Evolutionary conservation across 2,329 filamentous ascomycete genomes (phyloP).

Genomic region (Sporothrix mexicana): DNA sequence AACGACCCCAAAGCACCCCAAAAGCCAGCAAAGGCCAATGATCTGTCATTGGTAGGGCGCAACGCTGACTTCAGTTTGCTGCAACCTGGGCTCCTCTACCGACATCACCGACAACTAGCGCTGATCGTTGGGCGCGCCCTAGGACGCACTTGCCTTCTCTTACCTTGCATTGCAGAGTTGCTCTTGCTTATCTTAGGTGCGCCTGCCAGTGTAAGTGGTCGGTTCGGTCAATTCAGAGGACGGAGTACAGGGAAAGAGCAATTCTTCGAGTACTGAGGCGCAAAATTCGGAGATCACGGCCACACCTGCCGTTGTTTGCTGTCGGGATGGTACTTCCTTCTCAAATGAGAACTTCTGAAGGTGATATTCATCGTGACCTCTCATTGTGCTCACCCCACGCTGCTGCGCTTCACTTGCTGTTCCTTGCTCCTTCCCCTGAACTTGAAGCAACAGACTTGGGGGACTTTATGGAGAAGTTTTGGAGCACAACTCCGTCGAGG

Average conservation of each 20-base stretch:
- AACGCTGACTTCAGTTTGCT: slow-evolving; percentile 5
- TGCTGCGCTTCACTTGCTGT: neutral
- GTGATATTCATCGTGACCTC: too few relatives aligned
- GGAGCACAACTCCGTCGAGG: neutral
- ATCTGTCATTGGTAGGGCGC: slow-evolving; percentile 19
- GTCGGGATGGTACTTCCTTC: too few relatives aligned
- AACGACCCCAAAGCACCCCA: too few relatives aligned
- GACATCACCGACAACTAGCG: slow-evolving; percentile 1
- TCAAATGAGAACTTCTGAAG: too few relatives aligned
- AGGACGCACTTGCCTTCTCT: neutral
- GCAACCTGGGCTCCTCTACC: neutral
- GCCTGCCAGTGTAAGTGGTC: neutral
- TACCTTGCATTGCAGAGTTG: too few relatives aligned
- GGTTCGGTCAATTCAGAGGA: too few relatives aligned
- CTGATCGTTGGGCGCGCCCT: slow-evolving; percentile 13
- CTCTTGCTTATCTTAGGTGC: neutral
- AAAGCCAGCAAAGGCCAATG: neutral
- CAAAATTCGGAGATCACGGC: too few relatives aligned
- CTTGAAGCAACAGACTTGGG: too few relatives aligned
- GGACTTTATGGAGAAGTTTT: neutral
- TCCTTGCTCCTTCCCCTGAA: too few relatives aligned
- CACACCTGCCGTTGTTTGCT: too few relatives aligned
- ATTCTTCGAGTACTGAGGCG: too few relatives aligned
- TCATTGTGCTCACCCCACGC: neutral
- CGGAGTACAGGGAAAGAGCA: too few relatives aligned